phyloP scores from a whole-genome alignment of 2,329 filamentous ascomycete genomes.

The Penicillium sp. region DNA sequence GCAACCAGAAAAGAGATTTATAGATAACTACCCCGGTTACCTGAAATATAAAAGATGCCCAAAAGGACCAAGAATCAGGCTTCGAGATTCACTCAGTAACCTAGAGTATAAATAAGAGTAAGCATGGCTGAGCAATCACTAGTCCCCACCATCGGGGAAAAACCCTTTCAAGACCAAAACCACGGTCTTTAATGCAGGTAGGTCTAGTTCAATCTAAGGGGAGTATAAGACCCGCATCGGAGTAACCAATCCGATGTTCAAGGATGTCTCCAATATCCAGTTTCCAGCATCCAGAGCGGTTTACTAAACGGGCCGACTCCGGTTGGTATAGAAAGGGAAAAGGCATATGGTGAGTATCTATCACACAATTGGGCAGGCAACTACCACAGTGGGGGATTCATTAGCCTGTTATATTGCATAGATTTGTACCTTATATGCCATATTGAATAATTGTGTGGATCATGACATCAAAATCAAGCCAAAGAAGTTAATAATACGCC shows the following conservation, averaged over 20 bases:
- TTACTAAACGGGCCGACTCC: conserved; percentile 2
- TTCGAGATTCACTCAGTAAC: background rate
- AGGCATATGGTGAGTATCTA: background rate
- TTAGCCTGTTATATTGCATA: background rate
- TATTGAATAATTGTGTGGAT: background rate
- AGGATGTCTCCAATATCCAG: background rate
- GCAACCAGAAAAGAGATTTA: background rate
- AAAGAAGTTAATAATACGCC: background rate
- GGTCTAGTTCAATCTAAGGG: background rate
- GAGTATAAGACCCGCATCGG: conserved; percentile 5
- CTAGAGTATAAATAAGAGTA: background rate
- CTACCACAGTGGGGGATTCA: background rate
- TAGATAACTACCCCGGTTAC: background rate
- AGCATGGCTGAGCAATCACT: conserved; percentile 5
- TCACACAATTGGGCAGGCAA: background rate
- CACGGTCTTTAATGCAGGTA: background rate
- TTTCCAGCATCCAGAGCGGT: background rate
- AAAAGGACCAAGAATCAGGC: background rate
- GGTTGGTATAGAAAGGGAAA: conserved; percentile 2
- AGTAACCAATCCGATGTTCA: conserved; percentile 6
- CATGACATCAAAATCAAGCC: conserved; percentile 9
- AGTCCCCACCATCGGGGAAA: conserved; percentile 3
- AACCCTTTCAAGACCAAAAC: conserved; percentile 3
- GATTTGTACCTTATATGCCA: background rate
- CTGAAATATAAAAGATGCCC: background rate